Percentiles rank a stretch among this genome's conserved stretches.
phyloP scores from a whole-genome alignment of 2,329 filamentous ascomycete species.

The Aspergillus novofumigatus region DNA sequence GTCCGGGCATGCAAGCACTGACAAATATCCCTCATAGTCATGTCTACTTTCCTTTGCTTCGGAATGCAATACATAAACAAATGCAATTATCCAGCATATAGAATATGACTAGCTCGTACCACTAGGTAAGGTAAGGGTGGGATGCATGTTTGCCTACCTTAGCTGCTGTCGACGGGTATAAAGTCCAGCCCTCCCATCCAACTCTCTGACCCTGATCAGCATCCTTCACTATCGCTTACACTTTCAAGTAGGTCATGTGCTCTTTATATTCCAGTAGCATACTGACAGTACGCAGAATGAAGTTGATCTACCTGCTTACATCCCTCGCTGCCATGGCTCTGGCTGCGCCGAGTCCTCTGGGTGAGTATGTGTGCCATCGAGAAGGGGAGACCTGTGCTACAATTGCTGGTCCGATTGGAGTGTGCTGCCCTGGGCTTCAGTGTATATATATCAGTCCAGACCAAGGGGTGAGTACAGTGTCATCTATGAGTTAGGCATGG shows the following conservation, averaged over 20 bases:
- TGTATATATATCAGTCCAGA: neutral
- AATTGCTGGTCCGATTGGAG: neutral
- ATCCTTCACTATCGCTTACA: neutral
- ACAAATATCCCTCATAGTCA: neutral
- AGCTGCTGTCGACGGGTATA: neutral
- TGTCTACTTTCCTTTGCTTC: neutral
- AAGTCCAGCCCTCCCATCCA: neutral
- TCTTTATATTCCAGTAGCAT: neutral
- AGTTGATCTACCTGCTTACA: neutral
- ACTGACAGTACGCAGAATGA: neutral
- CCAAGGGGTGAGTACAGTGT: neutral
- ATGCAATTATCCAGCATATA: neutral
- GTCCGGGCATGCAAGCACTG: neutral
- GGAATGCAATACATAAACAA: neutral
- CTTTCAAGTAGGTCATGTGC: neutral
- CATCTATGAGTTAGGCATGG: neutral
- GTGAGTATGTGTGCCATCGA: neutral
- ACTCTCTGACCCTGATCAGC: neutral
- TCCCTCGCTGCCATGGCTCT: neutral
- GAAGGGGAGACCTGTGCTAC: neutral
- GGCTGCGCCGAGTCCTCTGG: neutral
- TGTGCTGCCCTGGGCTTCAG: neutral
- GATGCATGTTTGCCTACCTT: neutral
- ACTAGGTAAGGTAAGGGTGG: neutral
- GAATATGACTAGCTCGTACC: neutral